Evolutionary conservation across 2,329 filamentous ascomycete genomes (phyloP), one percentile per base, ranked within the genome.

Genomic region (Fusarium nurragi): DNA sequence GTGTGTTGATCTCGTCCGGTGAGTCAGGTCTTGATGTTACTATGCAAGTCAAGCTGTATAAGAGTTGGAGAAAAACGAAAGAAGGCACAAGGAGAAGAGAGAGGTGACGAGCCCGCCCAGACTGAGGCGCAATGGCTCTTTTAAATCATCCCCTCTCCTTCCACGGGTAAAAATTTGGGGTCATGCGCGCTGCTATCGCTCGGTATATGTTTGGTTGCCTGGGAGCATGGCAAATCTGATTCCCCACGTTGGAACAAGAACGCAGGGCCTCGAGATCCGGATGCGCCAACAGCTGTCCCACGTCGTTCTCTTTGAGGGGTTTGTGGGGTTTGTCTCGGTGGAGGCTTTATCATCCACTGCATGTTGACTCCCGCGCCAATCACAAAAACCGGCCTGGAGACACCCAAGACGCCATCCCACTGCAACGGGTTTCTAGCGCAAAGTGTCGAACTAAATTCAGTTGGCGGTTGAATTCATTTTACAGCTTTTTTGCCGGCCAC

Each of bases 321-420:
- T 63, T 71, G 71, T 73, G 71, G 71, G 71, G 71, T 71, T 69
- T 45, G 51, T 61, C 50, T 66, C 47, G 54, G 58, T 60, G 68
- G 65, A 67, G 62, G 63, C 56, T 71, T 59, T 60, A 68, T 53
- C 60, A 61, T 49, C 59, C 64, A 69, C 60, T 66, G 68, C 68
- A 67, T 63, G 38, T 58, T 59, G 65, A 68, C 67, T 74, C 72
- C 72, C 72, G 72, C 72, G 30, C 72, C 72, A 74, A 74, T 74
- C 72, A 74, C 56, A 51, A 45, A 28, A 45, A 57, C 51, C 40
- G 46, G 60, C 49, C 25, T 51, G 34, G 65, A 50, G 21, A 46
- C 52, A 53, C 56, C 48, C 57, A 55, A 67, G 66, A 41, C 68
- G 60, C 66, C 57, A 72, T 68, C 56, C 65, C 63, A 69, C 58